Evolutionary conservation across 2,329 filamentous ascomycete genomes (phyloP).

Genomic region (Botryotinia convoluta): DNA sequence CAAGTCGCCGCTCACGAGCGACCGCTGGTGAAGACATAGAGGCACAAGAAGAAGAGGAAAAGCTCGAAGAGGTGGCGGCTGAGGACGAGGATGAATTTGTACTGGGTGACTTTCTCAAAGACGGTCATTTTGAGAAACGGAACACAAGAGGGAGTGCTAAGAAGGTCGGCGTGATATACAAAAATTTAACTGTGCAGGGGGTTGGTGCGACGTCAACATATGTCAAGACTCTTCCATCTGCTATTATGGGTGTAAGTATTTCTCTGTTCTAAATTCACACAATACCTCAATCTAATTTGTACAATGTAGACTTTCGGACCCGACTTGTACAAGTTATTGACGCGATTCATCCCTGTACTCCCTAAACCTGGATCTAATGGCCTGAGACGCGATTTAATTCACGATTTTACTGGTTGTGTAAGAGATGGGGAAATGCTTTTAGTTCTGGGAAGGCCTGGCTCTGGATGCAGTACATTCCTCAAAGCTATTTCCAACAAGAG

Average conservation of each 20-base stretch:
- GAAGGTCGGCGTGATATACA: slow-evolving; percentile 75
- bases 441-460: slow-evolving; percentile 69
- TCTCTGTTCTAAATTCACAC: background rate
- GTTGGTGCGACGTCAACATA: slow-evolving; percentile 64
- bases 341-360: slow-evolving; percentile 32
- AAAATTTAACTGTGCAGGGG: slow-evolving; percentile 72
- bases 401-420: slow-evolving; percentile 66
- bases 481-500: slow-evolving; percentile 73
- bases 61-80: slow-evolving; percentile 36
- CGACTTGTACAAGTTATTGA: slow-evolving; percentile 66
- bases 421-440: slow-evolving; percentile 71
- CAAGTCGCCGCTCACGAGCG: slow-evolving; percentile 25
- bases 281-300: slow-evolving; percentile 7
- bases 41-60: slow-evolving; percentile 32
- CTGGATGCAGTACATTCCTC: slow-evolving; percentile 74
- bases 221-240: slow-evolving; percentile 70
- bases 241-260: slow-evolving; percentile 56
- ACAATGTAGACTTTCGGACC: slow-evolving; percentile 66
- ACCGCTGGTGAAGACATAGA: slow-evolving; percentile 34
- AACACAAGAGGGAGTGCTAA: slow-evolving; percentile 67
- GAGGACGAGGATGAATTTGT: slow-evolving; percentile 41
- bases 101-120: slow-evolving; percentile 19
- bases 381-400: slow-evolving; percentile 48
- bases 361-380: slow-evolving; percentile 29
- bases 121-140: slow-evolving; percentile 71